Evolutionary conservation across 352 stramenopile genomes (phyloP), one percentile per base, ranked within the genome.

Genomic region (Pythium graminicola): DNA sequence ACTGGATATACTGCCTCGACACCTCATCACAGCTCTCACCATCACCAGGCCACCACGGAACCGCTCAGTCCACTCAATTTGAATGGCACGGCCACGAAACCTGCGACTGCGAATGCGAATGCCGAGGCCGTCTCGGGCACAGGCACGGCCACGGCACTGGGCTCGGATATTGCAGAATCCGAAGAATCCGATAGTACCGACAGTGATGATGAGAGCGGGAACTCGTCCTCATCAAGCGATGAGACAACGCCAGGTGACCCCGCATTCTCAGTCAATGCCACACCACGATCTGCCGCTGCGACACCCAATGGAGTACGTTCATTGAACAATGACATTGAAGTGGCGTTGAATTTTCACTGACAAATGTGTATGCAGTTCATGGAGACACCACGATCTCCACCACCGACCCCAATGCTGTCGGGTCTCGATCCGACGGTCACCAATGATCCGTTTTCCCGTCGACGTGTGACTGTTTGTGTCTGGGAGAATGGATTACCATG

Each of bases 161-260:
- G 60, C 0, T 76, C 74, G 14, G 74, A 75, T 46, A 54, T 88
- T n/a, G 77, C 71, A 10, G 79, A 89, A 52, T 87, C 76, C 4
- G 79, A 86, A 53, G 85, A 86, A 48, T 89, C 79, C 13, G 79
- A 89, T 43, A 70, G 69, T 40, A 89, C 79, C 6, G 76, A 89
- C 52, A 89, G 79, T 38, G 79, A 87, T 26, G 76, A 89, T 62
- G 79, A 89, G 17, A 86, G 76, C 50, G 72, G 69, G 39, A 82
- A 82, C 58, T 86, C 74, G 36, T 87, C 76, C 3, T 87, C 79
- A 6, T 89, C 79, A 38, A 86, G 76, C 28, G 76, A 87, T 23
- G 76, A 89, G 44, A 64, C 65, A 7, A 67, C 65, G 17, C 50
- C 54, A 1, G 71, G 76, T 20, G 60, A 74, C 19, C 56, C 24